Evolutionary conservation across 1,139 yeast genomes (phyloP).

Genomic region (Debaryomyces fabryi): DNA sequence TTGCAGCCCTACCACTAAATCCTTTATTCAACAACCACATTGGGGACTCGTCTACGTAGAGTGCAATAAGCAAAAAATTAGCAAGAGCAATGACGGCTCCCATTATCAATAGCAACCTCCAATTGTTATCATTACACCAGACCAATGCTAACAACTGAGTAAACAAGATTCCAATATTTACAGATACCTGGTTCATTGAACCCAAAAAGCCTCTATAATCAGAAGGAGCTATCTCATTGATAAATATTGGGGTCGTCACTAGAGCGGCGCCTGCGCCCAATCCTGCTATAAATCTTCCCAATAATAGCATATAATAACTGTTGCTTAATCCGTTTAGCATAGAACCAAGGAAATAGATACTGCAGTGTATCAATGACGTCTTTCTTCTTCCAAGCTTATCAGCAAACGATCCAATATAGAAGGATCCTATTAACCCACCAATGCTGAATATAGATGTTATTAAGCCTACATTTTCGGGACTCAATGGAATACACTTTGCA

Average conservation of each 20-base stretch:
- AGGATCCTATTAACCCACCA: constrained; percentile 84
- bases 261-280: constrained; percentile 85
- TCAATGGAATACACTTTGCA: constrained; percentile 57
- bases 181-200: constrained; percentile 82
- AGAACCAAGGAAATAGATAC: constrained; percentile 69
- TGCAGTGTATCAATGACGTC: constrained; percentile 58
- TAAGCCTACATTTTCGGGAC: constrained; percentile 68
- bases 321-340: constrained; percentile 57
- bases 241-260: constrained; percentile 79
- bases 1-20: constrained; percentile 32
- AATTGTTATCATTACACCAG: constrained; percentile 65
- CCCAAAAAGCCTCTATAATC: constrained; percentile 76
- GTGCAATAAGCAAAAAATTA: constrained; percentile 46
- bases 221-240: constrained; percentile 78
- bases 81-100: constrained; percentile 58
- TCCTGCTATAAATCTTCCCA: constrained; percentile 80
- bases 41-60: constrained; percentile 75
- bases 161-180: constrained; percentile 78
- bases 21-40: constrained; percentile 66
- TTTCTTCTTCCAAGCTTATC: constrained; percentile 66
- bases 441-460: constrained; percentile 83
- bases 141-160: constrained; percentile 74
- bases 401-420: constrained; percentile 71
- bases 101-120: constrained; percentile 69
- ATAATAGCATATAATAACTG: constrained; percentile 44